Evolutionary conservation across 768 basidiomycete genomes (phyloP), one percentile per base, ranked within the genome.

Genomic region (Floccularia luteovirens): DNA sequence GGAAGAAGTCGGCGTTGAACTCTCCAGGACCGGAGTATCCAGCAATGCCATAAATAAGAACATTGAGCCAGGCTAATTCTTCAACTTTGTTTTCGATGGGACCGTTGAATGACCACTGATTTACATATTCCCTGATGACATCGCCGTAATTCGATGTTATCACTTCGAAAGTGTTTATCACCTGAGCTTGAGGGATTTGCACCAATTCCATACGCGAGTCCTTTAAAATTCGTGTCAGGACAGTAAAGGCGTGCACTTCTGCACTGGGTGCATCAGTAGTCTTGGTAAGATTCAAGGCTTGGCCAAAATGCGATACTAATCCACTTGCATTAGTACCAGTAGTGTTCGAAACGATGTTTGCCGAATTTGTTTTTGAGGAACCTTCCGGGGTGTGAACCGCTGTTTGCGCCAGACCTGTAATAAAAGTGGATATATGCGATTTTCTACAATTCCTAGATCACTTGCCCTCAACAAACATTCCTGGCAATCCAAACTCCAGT

Each of bases 401-500:
- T 2, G 51, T 44, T 24, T 50, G 46, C 16, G 51, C 53, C 12
- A 67, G 32, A 55, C 19, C 35, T 64, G 54, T 27, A 34, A 17
- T n/a, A 28, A 28, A 28, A 28, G 14, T 53, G 43, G 36, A 7
- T 11, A 27, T 41, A 35, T 55, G 48, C 11, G 51, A 49, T 10
- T 40, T 35, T 10, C 30, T 8, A 19, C 30, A 13, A 14, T 21
- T 20, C 7, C 11, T 14, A 58, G 54, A n/a, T 55, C 12, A 39
- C 24, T 4, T 41, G 74, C 79, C 79, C 59, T 81, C 79, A 1
- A 71, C 70, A 2, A 69, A 51, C 23, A 77, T 48, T 1, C 76
- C 77, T 1, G 66, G 62, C 4, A 75, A 48, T 11, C 67, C 62
- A 43, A 79, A 80, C 52, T 83, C 81, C 3, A 71, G 50, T 0